phyloP scores from a whole-genome alignment of 345 rosid species.

The Eutrema heterophyllum region DNA sequence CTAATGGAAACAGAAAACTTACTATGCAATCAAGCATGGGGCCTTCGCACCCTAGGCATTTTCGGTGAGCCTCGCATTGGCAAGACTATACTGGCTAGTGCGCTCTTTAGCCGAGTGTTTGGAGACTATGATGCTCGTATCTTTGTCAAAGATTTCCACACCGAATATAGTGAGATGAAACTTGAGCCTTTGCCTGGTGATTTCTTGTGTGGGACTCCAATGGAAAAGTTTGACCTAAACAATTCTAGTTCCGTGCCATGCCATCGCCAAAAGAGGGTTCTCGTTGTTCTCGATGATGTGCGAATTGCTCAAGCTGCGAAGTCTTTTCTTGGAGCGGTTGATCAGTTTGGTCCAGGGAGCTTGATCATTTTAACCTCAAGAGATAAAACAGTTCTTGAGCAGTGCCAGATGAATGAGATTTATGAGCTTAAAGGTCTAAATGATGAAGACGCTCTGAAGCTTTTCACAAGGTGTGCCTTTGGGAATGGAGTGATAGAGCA shows the following conservation, averaged over 20 bases:
- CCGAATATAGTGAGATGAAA: not conserved
- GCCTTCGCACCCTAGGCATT: not conserved
- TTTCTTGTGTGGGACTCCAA: not conserved
- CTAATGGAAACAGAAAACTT: not conserved
- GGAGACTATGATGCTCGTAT: not conserved
- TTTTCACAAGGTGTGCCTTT: constrained; percentile 5
- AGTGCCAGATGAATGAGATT: not conserved
- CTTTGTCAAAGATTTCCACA: not conserved
- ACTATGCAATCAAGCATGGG: not conserved
- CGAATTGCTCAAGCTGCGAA: not conserved
- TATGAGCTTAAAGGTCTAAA: constrained; percentile 5
- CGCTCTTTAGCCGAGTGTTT: not conserved
- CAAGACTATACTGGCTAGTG: not conserved
- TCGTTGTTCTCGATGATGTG: not conserved
- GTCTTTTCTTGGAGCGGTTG: not conserved
- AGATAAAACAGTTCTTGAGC: not conserved
- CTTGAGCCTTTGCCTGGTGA: not conserved
- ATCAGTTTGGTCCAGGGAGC: not conserved
- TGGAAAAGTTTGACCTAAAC: not conserved
- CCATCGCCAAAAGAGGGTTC: not conserved
- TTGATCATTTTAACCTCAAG: not conserved
- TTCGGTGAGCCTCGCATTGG: not conserved
- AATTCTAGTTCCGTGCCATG: not conserved
- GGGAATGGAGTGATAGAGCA: not conserved
- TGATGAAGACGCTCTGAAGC: not conserved